Percentiles rank a stretch among this genome's conserved stretches.
These are phyloP conservation scores for Verticillium tricorpus DNA, from an alignment of 2,329 filamentous ascomycete genomes.

Conservation along the genomic window DNA sequence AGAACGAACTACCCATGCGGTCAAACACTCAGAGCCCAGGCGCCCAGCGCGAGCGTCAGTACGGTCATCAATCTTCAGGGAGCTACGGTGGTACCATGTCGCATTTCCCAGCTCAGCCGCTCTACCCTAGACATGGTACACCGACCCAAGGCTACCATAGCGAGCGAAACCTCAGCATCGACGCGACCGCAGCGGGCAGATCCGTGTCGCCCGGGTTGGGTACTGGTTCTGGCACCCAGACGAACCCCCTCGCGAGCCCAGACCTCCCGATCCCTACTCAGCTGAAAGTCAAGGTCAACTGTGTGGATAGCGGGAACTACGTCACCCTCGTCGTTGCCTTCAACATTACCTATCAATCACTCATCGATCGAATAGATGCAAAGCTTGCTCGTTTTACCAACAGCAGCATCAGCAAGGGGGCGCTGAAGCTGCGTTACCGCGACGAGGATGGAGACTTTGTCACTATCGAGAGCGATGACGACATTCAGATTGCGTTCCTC, in stretches of 20 bases:
- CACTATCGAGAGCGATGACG: constrained; percentile 90
- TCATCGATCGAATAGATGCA: constrained; percentile 93
- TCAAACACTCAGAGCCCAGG: constrained; percentile 69
- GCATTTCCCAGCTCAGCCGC: constrained; percentile 52
- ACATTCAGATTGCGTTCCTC: constrained; percentile 92
- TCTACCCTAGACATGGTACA: constrained; percentile 44
- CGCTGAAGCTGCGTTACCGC: constrained; percentile 81
- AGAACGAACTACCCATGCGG: constrained; percentile 61
- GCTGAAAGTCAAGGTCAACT: constrained; percentile 93
- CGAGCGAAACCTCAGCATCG: constrained; percentile 31
- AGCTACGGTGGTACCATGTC: constrained; percentile 48
- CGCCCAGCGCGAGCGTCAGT: constrained; percentile 55
- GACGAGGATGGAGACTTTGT: constrained; percentile 93
- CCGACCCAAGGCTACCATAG: constrained; percentile 32
- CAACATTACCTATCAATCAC: constrained; percentile 89
- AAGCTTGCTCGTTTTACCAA: constrained; percentile 85
- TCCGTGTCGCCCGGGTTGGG: constrained; percentile 44
- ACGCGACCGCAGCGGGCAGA: constrained; percentile 32
- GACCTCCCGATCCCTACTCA: constrained; percentile 62
- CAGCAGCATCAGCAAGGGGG: constrained; percentile 76
- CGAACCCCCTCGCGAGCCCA: constrained; percentile 33
- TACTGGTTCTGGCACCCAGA: constrained; percentile 21
- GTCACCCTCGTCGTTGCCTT: constrained; percentile 94
- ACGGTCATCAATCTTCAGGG: constrained; percentile 37
- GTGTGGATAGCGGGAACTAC: constrained; percentile 70